These are phyloP conservation scores for Vanderwaltozyma yarrowii DNA, from an alignment of 805 yeast species.

Conservation along the genomic window DNA sequence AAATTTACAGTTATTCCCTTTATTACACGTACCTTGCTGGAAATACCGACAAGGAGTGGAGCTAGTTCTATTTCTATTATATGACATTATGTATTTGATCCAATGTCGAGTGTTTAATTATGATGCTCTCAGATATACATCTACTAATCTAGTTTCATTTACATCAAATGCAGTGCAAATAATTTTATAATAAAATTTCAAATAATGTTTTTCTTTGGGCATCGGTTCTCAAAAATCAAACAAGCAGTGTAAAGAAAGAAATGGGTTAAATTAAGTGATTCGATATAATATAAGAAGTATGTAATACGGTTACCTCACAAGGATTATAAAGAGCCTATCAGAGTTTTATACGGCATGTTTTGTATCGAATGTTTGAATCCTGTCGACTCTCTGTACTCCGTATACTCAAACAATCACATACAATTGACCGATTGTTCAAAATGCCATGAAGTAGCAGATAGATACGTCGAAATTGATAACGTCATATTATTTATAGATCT, in stretches of 20 bases:
- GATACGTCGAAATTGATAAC: constrained; percentile 82
- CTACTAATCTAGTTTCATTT: too few species aligned
- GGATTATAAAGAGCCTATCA: too few species aligned
- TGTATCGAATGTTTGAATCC: constrained; percentile 80
- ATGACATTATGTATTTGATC: constrained; percentile 3
- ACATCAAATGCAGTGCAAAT: too few species aligned
- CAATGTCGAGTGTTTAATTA: too few species aligned
- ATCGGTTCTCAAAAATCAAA: background rate
- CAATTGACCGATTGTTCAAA: constrained; percentile 63
- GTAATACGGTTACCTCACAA: too few species aligned
- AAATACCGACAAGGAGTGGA: constrained; percentile 36
- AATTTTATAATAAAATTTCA: too few species aligned
- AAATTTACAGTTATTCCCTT: constrained; percentile 35
- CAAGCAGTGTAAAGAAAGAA: too few species aligned
- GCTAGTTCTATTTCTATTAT: constrained; percentile 6
- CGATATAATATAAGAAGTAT: too few species aligned
- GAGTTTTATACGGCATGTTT: constrained; percentile 41
- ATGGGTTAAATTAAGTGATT: too few species aligned
- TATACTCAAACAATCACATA: constrained; percentile 68
- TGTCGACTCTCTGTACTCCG: constrained; percentile 54
- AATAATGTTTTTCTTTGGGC: background rate
- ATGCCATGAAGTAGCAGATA: constrained; percentile 74
- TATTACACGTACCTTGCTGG: constrained; percentile 35
- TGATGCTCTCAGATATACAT: too few species aligned
- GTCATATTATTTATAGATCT: constrained; percentile 79